phyloP scores from a whole-genome alignment of 169 alveolate genomes.

The Theileria parva region DNA sequence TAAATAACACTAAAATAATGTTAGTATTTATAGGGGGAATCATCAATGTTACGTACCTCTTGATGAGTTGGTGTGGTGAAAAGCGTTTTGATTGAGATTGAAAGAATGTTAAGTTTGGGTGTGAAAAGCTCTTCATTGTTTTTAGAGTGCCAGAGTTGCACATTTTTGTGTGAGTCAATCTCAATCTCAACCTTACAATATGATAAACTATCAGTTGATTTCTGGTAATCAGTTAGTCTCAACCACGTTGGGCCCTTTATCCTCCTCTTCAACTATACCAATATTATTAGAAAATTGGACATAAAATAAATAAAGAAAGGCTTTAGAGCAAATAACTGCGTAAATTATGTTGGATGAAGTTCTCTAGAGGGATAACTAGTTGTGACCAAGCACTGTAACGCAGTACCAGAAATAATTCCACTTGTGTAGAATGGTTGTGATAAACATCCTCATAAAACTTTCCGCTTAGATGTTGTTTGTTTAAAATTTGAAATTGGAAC shows the following conservation, averaged over 20 bases:
- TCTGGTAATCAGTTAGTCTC: slow-evolving; percentile 39
- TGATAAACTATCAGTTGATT: slow-evolving; percentile 25
- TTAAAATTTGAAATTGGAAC: slow-evolving; percentile 28
- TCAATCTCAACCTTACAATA: slow-evolving; percentile 59
- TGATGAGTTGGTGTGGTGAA: slow-evolving; percentile 60
- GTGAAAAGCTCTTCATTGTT: slow-evolving; percentile 44
- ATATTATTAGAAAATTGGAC: not conserved
- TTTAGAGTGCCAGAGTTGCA: slow-evolving; percentile 43
- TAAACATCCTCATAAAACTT: slow-evolving; percentile 52
- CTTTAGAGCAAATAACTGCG: no score
- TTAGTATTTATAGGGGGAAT: not conserved
- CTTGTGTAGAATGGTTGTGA: slow-evolving; percentile 63
- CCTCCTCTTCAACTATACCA: slow-evolving; percentile 68
- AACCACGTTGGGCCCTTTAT: slow-evolving; percentile 86
- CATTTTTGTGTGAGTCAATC: slow-evolving; percentile 50
- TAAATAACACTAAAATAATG: slow-evolving; percentile 9
- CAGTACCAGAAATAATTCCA: slow-evolving; percentile 54
- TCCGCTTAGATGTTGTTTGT: slow-evolving; percentile 37
- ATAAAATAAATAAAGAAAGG: no score
- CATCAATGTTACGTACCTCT: slow-evolving; percentile 34
- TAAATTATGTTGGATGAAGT: no score
- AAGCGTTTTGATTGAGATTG: slow-evolving; percentile 58
- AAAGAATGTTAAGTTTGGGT: slow-evolving; percentile 46
- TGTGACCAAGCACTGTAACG: not conserved
- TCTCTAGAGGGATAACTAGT: no score